Conservation (phyloP, 208 protist species). For the Leishmania martiniquensis region DNA sequence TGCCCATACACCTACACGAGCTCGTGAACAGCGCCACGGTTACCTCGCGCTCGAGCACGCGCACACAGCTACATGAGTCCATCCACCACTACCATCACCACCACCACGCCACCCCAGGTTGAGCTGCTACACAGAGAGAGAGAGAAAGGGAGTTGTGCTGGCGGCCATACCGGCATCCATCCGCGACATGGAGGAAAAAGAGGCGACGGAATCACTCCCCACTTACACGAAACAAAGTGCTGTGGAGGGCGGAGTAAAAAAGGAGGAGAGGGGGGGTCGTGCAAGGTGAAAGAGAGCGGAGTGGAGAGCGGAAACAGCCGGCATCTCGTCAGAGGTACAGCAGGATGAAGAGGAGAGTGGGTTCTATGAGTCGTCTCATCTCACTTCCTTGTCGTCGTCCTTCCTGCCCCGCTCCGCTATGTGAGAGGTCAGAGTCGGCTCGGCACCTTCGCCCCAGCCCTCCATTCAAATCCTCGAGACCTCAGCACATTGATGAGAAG, state of each 20-base stretch:
- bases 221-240: neutral
- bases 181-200: neutral
- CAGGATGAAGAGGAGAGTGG: neutral
- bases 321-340: neutral
- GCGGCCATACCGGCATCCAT: neutral
- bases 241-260: neutral
- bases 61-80: neutral
- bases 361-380: too few relatives aligned
- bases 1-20: neutral
- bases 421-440: constrained; percentile 22
- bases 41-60: neutral
- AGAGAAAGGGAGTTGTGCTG: neutral
- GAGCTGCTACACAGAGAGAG: neutral
- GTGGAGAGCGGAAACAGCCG: neutral
- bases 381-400: neutral
- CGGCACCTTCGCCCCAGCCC: constrained; percentile 26
- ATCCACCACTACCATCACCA: neutral
- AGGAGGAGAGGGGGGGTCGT: neutral
- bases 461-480: constrained; percentile 69
- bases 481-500: constrained; percentile 64
- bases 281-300: neutral
- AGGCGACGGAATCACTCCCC: neutral
- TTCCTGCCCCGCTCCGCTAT: neutral
- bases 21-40: neutral
- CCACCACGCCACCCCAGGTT: neutral